A percentile compares a stretch with the other conserved stretches of the same genome.
Evolutionary conservation across 306 rosid genomes (phyloP).

Genomic region (Quercus dentata): DNA sequence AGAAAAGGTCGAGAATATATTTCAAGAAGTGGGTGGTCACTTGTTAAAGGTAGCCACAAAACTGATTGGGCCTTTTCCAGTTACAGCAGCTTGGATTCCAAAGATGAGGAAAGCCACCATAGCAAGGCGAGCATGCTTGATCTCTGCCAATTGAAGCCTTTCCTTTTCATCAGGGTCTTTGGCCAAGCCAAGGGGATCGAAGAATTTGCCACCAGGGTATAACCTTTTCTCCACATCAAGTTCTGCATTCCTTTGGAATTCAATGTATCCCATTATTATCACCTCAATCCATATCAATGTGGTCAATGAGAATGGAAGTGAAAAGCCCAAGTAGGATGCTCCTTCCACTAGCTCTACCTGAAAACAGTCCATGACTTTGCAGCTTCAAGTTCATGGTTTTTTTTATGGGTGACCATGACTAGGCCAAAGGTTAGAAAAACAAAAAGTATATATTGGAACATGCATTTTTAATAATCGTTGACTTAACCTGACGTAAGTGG

Average conservation of each 20-base stretch:
- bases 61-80: slow-evolving; percentile 74
- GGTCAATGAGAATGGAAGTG: slow-evolving; percentile 66
- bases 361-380: not conserved
- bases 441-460: too few relatives aligned
- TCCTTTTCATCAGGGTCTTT: slow-evolving; percentile 54
- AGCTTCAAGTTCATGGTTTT: not conserved
- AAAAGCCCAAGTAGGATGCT: slow-evolving; percentile 66
- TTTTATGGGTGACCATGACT: too few relatives aligned
- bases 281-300: slow-evolving; percentile 84
- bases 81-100: slow-evolving; percentile 70
- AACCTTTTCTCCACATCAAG: slow-evolving; percentile 76
- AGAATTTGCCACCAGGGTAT: slow-evolving; percentile 76
- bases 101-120: slow-evolving; percentile 79
- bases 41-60: slow-evolving; percentile 70
- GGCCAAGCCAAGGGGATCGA: slow-evolving; percentile 71
- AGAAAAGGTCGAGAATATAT: not conserved
- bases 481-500: too few relatives aligned
- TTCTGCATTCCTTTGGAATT: slow-evolving; percentile 77
- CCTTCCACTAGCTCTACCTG: slow-evolving; percentile 87
- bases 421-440: too few relatives aligned
- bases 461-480: too few relatives aligned
- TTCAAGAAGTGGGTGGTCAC: slow-evolving; percentile 18
- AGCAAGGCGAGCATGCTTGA: slow-evolving; percentile 74
- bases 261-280: slow-evolving; percentile 69
- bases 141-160: slow-evolving; percentile 78